These are phyloP conservation scores for Austropuccinia psidii DNA, from an alignment of 1,284 basidiomycete species.

Conservation along the genomic window DNA sequence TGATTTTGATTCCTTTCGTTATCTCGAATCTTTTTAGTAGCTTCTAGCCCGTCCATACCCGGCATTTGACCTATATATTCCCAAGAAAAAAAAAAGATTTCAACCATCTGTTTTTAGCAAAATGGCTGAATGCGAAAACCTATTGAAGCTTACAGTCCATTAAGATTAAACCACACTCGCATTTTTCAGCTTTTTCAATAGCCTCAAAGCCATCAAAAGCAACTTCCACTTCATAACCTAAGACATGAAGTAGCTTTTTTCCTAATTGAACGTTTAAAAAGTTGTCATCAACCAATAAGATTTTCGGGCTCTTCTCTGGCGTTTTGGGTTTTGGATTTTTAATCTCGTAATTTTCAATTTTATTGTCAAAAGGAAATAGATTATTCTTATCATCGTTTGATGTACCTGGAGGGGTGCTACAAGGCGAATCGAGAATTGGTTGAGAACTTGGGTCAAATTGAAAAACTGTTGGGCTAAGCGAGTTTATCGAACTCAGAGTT, in stretches of 20 bases:
- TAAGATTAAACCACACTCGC: slow-evolving; percentile 13
- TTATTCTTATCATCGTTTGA: background rate
- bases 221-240: slow-evolving; percentile 24
- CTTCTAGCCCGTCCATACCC: slow-evolving; percentile 20
- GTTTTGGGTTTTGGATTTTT: background rate
- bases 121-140: background rate
- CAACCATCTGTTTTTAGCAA: background rate
- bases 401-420: background rate
- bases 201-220: slow-evolving; percentile 23
- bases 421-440: background rate
- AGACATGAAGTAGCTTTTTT: slow-evolving; percentile 1
- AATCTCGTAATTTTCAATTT: background rate
- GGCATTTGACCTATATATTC: slow-evolving; percentile 29
- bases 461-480: background rate
- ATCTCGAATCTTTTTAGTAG: slow-evolving; percentile 17
- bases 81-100: background rate
- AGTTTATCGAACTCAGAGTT: background rate
- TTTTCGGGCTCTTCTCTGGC: background rate
- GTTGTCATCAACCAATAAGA: slow-evolving; percentile 35
- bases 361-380: background rate
- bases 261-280: slow-evolving; percentile 26
- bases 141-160: slow-evolving; percentile 29
- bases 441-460: background rate
- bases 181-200: slow-evolving; percentile 2
- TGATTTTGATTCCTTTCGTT: background rate